These are phyloP conservation scores for Dendrobium nobile DNA, from an alignment of 106 monocot species.

Conservation along the genomic window DNA sequence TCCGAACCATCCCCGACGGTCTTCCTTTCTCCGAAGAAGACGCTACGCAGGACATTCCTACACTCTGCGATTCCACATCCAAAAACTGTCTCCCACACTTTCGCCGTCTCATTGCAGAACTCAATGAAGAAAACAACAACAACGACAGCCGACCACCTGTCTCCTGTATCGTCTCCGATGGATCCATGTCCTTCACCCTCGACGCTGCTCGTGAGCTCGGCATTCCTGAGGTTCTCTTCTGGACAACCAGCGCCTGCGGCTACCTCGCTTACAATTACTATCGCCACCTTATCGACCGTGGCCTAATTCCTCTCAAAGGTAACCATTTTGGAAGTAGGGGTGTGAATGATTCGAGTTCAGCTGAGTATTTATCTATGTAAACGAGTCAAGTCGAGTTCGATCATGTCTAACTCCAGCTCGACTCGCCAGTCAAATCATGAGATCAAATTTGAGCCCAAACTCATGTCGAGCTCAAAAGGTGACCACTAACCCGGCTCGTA, in stretches of 20 bases:
- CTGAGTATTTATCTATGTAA: no score
- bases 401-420: no score
- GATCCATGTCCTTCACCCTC: slow-evolving; percentile 10
- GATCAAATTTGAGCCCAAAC: no score
- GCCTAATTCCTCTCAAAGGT: slow-evolving; percentile 6
- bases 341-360: no score
- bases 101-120: background rate
- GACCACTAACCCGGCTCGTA: no score
- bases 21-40: background rate
- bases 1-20: slow-evolving; percentile 15
- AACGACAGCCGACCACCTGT: background rate
- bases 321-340: background rate
- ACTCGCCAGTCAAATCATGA: no score
- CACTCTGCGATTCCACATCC: background rate
- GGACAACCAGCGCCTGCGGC: slow-evolving; percentile 16
- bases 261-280: slow-evolving; percentile 1
- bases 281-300: background rate
- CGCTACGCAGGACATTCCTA: background rate
- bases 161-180: slow-evolving; percentile 17
- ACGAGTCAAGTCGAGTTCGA: no score
- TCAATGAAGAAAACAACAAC: background rate
- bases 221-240: slow-evolving; percentile 13
- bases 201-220: slow-evolving; percentile 15
- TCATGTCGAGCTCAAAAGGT: no score
- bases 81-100: slow-evolving; percentile 1